Conservation (phyloP, 371 early-diverging fungal genomes). For the Paraphysoderma sedebokerense region DNA sequence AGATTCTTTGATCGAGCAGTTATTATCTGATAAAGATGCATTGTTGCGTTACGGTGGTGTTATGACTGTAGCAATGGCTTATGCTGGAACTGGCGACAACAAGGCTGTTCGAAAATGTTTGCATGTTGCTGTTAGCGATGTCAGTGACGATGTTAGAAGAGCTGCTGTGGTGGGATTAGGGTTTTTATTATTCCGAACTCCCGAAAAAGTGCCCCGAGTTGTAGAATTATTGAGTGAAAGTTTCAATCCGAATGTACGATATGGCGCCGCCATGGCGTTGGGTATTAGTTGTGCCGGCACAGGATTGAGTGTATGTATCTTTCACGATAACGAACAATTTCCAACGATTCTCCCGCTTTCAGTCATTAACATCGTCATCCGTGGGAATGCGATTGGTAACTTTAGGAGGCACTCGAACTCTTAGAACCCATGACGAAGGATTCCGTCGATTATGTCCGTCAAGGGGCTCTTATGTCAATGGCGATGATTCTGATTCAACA, state of each 20-base stretch:
- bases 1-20: constrained; percentile 62
- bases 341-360: neutral
- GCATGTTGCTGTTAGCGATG: constrained; percentile 94
- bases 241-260: constrained; percentile 96
- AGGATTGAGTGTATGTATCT: constrained; percentile 39
- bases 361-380: too few species aligned
- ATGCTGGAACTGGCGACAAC: constrained; percentile 94
- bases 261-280: constrained; percentile 91
- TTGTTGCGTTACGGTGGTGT: constrained; percentile 91
- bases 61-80: constrained; percentile 92
- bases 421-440: constrained; percentile 97
- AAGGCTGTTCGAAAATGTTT: constrained; percentile 82
- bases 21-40: constrained; percentile 81
- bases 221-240: constrained; percentile 95
- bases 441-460: constrained; percentile 91
- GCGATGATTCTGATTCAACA: constrained; percentile 97
- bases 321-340: neutral
- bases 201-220: constrained; percentile 85
- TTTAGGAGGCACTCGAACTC: constrained; percentile 77
- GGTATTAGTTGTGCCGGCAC: constrained; percentile 97
- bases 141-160: constrained; percentile 96
- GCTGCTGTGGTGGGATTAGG: constrained; percentile 96
- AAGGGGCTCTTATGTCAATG: constrained; percentile 93
- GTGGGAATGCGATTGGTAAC: too few species aligned
- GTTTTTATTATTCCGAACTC: constrained; percentile 77